Evolutionary conservation across 2,329 filamentous ascomycete species (phyloP).

Genomic region (Plenodomus biglobosus): DNA sequence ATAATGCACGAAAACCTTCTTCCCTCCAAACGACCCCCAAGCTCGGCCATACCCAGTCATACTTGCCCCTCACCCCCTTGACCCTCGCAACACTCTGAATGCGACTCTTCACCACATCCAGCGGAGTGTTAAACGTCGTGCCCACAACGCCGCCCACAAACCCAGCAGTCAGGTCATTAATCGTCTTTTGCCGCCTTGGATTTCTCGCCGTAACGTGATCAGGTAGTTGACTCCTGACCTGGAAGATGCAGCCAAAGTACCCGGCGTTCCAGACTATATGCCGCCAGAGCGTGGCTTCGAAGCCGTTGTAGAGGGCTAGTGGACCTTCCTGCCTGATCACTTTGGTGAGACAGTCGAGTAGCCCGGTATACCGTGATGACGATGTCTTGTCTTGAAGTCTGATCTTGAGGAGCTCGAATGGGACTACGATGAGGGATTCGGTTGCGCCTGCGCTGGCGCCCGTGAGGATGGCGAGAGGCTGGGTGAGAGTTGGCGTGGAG

Average conservation of each 20-base stretch:
- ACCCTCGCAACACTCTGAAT: conserved; percentile 37
- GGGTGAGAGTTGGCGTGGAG: conserved; percentile 20
- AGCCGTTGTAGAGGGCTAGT: conserved; percentile 34
- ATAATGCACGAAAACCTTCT: conserved; percentile 31
- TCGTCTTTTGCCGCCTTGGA: conserved; percentile 25
- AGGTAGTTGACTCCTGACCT: conserved; percentile 29
- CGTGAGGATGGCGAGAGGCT: conserved; percentile 31
- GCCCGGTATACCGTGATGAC: conserved; percentile 28
- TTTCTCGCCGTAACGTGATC: conserved; percentile 14
- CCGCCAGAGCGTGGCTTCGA: conserved; percentile 36
- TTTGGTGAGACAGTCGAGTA: conserved; percentile 32
- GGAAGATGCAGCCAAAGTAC: conserved; percentile 39
- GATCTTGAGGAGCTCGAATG: conserved; percentile 37
- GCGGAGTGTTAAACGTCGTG: conserved; percentile 35
- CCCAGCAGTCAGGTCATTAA: conserved; percentile 32
- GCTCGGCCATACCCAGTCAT: conserved; percentile 36
- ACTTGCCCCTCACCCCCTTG: conserved; percentile 26
- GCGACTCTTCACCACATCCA: conserved; percentile 38
- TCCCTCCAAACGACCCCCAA: conserved; percentile 29
- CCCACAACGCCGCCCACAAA: conserved; percentile 35
- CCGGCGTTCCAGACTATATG: conserved; percentile 39
- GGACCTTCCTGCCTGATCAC: conserved; percentile 30
- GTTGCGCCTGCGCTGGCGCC: conserved; percentile 34
- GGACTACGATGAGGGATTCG: conserved; percentile 37
- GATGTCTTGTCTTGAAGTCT: conserved; percentile 33